Percentiles rank a stretch among this genome's conserved stretches.
Conservation (phyloP, 768 basidiomycete species). For the Grammothele lineata region DNA sequence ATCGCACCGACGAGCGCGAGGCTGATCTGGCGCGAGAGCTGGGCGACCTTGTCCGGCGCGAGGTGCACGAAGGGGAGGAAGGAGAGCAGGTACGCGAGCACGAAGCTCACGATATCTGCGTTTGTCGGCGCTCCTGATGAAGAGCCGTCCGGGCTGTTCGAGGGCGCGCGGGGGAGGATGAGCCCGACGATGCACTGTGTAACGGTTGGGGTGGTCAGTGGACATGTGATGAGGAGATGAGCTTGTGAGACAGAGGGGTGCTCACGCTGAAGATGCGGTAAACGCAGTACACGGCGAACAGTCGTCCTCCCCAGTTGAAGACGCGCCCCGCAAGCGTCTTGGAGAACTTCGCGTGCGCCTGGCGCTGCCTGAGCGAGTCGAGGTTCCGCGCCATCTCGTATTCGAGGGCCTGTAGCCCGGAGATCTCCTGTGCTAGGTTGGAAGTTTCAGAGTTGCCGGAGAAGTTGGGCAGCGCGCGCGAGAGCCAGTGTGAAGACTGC, state of each 20-base stretch:
- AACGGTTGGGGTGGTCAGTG: no score
- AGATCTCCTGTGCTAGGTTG: slow-evolving; percentile 49
- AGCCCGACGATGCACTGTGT: slow-evolving; percentile 48
- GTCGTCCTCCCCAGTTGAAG: slow-evolving; percentile 39
- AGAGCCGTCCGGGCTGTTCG: slow-evolving; percentile 5
- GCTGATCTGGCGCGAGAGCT: slow-evolving; percentile 54
- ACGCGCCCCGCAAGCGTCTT: slow-evolving; percentile 52
- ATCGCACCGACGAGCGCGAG: slow-evolving; percentile 72
- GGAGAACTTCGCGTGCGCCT: slow-evolving; percentile 45
- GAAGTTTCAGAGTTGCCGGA: slow-evolving; percentile 41
- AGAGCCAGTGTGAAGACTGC: slow-evolving; percentile 37
- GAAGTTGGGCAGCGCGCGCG: slow-evolving; percentile 46
- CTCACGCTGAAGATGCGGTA: slow-evolving; percentile 59
- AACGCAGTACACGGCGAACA: slow-evolving; percentile 67
- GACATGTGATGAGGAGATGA: no score
- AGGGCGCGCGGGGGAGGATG: slow-evolving; percentile 32
- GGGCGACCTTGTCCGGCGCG: slow-evolving; percentile 30
- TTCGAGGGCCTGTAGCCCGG: slow-evolving; percentile 63
- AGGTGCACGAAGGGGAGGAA: slow-evolving; percentile 33
- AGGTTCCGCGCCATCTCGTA: slow-evolving; percentile 62
- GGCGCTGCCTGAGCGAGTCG: slow-evolving; percentile 43
- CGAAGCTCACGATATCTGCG: slow-evolving; percentile 38
- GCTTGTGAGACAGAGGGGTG: no score
- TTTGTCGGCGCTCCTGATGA: slow-evolving; percentile 5
- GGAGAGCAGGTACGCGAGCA: slow-evolving; percentile 37